A percentile compares a stretch with the other conserved stretches of the same genome.
Conservation (phyloP, 2,329 filamentous ascomycete genomes). For the Colletotrichum spinosum region DNA sequence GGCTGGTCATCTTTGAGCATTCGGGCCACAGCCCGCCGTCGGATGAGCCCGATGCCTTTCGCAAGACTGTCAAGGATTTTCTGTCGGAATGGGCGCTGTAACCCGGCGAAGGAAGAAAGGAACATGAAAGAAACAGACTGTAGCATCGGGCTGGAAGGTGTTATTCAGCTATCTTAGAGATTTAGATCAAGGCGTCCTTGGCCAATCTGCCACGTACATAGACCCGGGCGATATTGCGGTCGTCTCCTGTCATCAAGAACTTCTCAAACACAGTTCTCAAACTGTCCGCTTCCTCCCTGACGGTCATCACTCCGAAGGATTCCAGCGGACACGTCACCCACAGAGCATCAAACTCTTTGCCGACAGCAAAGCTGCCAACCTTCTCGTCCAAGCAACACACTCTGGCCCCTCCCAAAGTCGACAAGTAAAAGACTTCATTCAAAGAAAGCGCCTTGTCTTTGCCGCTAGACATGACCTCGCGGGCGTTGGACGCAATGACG, state of each 20-base stretch:
- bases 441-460: conserved; percentile 59
- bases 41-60: conserved; percentile 40
- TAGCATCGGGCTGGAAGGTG: too few relatives aligned
- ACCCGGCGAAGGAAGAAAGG: neutral
- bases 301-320: conserved; percentile 59
- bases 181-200: conserved; percentile 29
- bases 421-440: conserved; percentile 68
- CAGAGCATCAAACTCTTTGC: conserved; percentile 73
- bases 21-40: conserved; percentile 40
- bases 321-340: conserved; percentile 54
- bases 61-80: conserved; percentile 25
- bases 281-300: conserved; percentile 62
- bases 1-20: conserved; percentile 41
- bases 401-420: conserved; percentile 69
- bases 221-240: conserved; percentile 68
- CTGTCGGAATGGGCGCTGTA: conserved; percentile 11
- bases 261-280: conserved; percentile 66
- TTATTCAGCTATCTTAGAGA: too few relatives aligned
- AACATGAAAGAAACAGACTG: too few relatives aligned
- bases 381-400: conserved; percentile 66
- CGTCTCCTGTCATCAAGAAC: conserved; percentile 74
- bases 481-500: conserved; percentile 64
- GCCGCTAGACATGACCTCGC: conserved; percentile 54
- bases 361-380: conserved; percentile 67
- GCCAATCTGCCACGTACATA: conserved; percentile 59